Percentiles rank a stretch among this genome's conserved stretches.
Conservation (phyloP, 768 basidiomycete species). For the Leccinum subtestaceum region DNA sequence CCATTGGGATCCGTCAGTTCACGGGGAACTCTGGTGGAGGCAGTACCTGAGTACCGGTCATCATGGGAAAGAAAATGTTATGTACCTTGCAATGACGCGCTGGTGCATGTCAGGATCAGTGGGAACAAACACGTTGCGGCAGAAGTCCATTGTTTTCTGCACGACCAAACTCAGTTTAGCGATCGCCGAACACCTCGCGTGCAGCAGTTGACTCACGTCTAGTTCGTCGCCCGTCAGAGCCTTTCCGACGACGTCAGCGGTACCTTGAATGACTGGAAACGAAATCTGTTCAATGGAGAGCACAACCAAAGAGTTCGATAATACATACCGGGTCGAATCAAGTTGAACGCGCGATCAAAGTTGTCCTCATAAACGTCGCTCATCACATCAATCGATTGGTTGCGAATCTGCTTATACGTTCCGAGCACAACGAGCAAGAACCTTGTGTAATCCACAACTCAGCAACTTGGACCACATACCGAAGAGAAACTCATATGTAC, state of each 20-base stretch:
- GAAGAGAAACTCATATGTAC: conserved; percentile 20
- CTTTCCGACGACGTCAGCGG: conserved; percentile 4
- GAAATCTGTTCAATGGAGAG: neutral
- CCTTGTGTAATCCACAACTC: neutral
- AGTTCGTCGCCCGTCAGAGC: conserved; percentile 8
- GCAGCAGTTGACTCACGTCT: neutral
- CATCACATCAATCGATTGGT: neutral
- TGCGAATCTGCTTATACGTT: neutral
- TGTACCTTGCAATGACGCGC: conserved; percentile 2
- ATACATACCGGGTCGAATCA: conserved; percentile 9
- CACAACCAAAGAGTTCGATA: neutral
- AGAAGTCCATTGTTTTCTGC: conserved; percentile 14
- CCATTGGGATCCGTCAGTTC: neutral
- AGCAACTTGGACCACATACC: neutral
- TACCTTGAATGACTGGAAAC: conserved; percentile 10
- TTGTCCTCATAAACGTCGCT: conserved; percentile 11
- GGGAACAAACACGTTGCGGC: conserved; percentile 1
- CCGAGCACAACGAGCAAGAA: conserved; percentile 9
- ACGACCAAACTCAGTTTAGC: neutral
- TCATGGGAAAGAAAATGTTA: neutral
- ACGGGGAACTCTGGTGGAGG: neutral
- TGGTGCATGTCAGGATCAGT: conserved; percentile 3
- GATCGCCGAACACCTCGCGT: neutral
- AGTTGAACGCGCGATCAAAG: conserved; percentile 10
- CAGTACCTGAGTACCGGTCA: neutral